Conservation (phyloP, 805 yeast species). For the Cyberlindnera samutprakarnensis region DNA sequence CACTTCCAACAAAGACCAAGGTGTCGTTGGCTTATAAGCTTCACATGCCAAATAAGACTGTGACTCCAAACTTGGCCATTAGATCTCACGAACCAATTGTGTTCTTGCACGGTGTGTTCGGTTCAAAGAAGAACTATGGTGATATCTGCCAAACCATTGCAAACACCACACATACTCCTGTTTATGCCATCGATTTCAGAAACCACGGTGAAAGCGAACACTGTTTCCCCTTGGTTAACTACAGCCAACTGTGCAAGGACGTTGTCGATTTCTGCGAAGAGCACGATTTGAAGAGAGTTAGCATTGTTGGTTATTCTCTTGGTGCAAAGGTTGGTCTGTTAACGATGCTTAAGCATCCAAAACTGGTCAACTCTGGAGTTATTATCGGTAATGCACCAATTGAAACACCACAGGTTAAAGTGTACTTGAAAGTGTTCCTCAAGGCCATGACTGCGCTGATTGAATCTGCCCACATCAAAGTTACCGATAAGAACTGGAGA, state of each 20-base stretch:
- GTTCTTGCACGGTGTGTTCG: conserved; percentile 43
- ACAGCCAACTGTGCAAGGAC: conserved; percentile 34
- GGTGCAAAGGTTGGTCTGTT: conserved; percentile 47
- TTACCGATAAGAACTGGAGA: conserved; percentile 21
- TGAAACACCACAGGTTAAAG: conserved; percentile 23
- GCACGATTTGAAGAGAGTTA: conserved; percentile 22
- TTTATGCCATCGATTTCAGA: conserved; percentile 37
- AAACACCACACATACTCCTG: conserved; percentile 24
- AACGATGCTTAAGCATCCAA: conserved; percentile 32
- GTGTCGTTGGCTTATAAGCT: conserved; percentile 18
- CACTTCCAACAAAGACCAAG: conserved; percentile 15
- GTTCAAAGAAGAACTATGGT: conserved; percentile 34
- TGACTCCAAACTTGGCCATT: conserved; percentile 17
- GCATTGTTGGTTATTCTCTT: conserved; percentile 40
- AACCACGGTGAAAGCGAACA: conserved; percentile 41
- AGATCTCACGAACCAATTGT: conserved; percentile 28
- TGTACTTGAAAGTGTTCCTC: conserved; percentile 27
- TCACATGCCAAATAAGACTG: conserved; percentile 22
- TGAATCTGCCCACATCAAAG: conserved; percentile 14
- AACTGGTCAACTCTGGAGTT: conserved; percentile 28
- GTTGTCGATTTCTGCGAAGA: conserved; percentile 28
- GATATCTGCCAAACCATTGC: conserved; percentile 30
- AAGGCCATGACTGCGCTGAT: conserved; percentile 33
- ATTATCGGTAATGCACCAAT: conserved; percentile 43
- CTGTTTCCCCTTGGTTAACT: conserved; percentile 33